Evolutionary conservation across 1,139 yeast species (phyloP).

Genomic region (Geotrichum bryndzae): DNA sequence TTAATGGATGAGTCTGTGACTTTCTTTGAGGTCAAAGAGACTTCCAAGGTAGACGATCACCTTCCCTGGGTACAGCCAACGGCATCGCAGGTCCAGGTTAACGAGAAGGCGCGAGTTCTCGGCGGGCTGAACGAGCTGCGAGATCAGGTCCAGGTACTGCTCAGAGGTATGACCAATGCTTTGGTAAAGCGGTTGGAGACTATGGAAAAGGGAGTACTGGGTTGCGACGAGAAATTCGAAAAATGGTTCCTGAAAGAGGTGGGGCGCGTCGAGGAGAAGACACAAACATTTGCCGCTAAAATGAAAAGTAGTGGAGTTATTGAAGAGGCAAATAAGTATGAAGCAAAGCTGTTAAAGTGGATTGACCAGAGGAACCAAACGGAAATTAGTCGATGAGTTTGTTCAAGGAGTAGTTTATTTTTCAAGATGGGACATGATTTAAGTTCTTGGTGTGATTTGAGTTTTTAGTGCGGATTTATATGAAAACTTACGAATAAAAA

Average conservation of each 20-base stretch:
- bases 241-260: conserved; percentile 6
- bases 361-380: neutral
- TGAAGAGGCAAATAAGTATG: neutral
- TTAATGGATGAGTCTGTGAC: neutral
- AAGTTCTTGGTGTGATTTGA: neutral
- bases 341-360: neutral
- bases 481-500: neutral
- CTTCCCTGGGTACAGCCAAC: conserved; percentile 8
- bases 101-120: neutral
- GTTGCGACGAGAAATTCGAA: conserved; percentile 1
- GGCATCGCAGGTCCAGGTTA: neutral
- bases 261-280: neutral
- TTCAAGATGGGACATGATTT: neutral
- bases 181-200: conserved; percentile 1
- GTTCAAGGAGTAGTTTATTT: neutral
- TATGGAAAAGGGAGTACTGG: conserved; percentile 3
- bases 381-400: neutral
- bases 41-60: neutral
- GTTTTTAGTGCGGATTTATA: neutral
- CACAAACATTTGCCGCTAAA: neutral
- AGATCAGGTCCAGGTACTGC: conserved; percentile 1
- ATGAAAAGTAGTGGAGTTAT: neutral
- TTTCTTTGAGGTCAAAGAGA: neutral
- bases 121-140: neutral
- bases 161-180: conserved; percentile 1